Percentiles rank a stretch among this genome's conserved stretches.
Conservation (phyloP, 345 rosid genomes). For the Salix arbutifolia region DNA sequence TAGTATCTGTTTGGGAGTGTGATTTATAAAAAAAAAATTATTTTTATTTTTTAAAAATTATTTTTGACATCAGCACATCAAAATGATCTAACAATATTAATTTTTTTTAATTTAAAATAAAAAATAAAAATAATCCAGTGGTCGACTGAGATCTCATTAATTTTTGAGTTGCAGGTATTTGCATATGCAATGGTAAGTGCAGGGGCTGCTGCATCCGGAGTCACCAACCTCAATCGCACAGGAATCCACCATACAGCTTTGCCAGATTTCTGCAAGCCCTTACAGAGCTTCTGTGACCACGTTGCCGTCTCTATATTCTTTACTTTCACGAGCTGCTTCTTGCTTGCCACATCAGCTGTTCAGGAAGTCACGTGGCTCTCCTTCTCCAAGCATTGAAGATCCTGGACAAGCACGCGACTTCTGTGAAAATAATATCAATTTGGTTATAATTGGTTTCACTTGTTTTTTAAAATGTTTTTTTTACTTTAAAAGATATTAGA, state of each 20-base stretch:
- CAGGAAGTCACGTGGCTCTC: conserved; percentile 58
- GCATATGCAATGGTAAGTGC: conserved; percentile 66
- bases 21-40: no score
- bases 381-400: conserved; percentile 21
- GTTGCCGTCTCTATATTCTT: conserved; percentile 63
- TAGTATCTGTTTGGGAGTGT: no score
- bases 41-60: no score
- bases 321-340: conserved; percentile 51
- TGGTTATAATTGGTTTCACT: no score
- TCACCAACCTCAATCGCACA: conserved; percentile 69
- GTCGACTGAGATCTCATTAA: neutral
- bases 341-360: conserved; percentile 57
- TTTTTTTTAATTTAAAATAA: no score
- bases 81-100: no score
- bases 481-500: no score
- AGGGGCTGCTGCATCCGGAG: conserved; percentile 76
- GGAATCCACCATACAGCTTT: conserved; percentile 69
- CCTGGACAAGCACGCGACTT: neutral
- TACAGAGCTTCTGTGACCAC: conserved; percentile 67
- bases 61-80: no score
- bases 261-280: conserved; percentile 78
- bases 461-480: no score
- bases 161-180: conserved; percentile 40
- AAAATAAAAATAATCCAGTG: no score
- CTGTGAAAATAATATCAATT: neutral